Base-by-base conservation (phyloP, 23 red algal genomes). In the Porphyridium purpureum region DNA sequence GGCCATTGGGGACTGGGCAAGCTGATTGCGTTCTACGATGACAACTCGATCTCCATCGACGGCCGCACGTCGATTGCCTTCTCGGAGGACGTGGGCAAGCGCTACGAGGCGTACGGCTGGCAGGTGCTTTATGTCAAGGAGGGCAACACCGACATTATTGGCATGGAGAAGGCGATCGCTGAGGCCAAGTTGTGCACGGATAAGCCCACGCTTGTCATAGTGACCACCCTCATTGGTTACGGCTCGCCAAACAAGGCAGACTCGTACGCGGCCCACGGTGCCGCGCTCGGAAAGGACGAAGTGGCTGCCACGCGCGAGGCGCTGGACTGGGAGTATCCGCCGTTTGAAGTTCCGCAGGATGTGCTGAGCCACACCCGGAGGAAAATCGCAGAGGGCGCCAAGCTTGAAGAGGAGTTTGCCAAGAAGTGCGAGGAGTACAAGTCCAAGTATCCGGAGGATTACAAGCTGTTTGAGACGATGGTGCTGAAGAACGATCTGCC, bases 21-120 rank as follows among this genome's bases (percentile, higher is more conserved):
- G 59, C 76, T 94, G 50, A 94, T 94, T 53, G 87, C 67, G 23
- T 57, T 94, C 25, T 94, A 94, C 64, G 87, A 94, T 32, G 87
- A 94, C 46, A 94, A 94, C 65, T 33, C 77, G 22, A 84, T 94
- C 30, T 76, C 75, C 34, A 94, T 94, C 31, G 87, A 94, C 33
- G 87, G 87, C 5, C 51, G 55, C 24, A 94, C 87, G 4, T 68
- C 76, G 27, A 47, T 82, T 59, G 64, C 87, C 5, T 94, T 94
- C 60, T 73, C 75, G 28, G 87, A 94, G 53, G 87, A 94, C 62
- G 87, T 94, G 7, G 60, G 47, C 24, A 47, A 54, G 32, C 57
- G 87, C 17, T 94, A 80, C 55, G 64, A 94, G 65, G 77, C 77
- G 4, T 84, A 84, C 41, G 87, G 77, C 25, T 94, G 87, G 87